Evolutionary conservation across 257 asterid species (phyloP).

Genomic region (Rehmannia glutinosa): DNA sequence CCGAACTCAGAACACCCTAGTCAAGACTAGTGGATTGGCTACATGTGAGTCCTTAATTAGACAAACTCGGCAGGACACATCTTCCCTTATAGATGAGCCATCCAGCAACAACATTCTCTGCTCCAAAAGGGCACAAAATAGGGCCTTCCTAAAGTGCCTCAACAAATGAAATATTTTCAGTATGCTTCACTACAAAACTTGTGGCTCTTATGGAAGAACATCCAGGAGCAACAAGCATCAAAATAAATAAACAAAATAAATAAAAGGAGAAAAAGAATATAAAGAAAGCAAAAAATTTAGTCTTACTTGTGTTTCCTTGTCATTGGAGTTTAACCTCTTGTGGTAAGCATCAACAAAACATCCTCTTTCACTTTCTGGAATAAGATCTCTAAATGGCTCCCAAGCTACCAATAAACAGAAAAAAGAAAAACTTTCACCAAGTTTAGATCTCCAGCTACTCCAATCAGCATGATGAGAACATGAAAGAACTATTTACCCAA

Average conservation of each 20-base stretch:
- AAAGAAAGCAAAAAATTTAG: constrained; percentile 14
- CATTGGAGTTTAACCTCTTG: constrained; percentile 82
- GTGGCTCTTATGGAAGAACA: background rate
- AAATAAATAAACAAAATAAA: background rate
- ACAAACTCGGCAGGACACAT: no score
- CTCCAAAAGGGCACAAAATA: background rate
- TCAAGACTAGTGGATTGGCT: no score
- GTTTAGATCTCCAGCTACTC: background rate
- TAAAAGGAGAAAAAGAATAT: constrained; percentile 1
- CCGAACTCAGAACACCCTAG: no score
- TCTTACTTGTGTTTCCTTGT: constrained; percentile 82
- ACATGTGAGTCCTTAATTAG: no score
- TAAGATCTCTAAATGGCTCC: constrained; percentile 92
- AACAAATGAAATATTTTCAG: background rate
- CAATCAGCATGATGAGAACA: constrained; percentile 3
- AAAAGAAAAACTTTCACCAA: no score
- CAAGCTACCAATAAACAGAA: constrained; percentile 81
- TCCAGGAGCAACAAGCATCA: background rate
- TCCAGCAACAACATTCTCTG: background rate
- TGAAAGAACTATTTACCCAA: no score
- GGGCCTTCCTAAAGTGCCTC: background rate
- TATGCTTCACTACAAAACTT: background rate
- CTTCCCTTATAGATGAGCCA: background rate
- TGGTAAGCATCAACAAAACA: constrained; percentile 77
- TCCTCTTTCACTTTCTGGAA: constrained; percentile 88